Evolutionary conservation across 176 grass and related monocot genomes (phyloP), one percentile per base, ranked within the genome.

Genomic region (Cymbopogon citratus): DNA sequence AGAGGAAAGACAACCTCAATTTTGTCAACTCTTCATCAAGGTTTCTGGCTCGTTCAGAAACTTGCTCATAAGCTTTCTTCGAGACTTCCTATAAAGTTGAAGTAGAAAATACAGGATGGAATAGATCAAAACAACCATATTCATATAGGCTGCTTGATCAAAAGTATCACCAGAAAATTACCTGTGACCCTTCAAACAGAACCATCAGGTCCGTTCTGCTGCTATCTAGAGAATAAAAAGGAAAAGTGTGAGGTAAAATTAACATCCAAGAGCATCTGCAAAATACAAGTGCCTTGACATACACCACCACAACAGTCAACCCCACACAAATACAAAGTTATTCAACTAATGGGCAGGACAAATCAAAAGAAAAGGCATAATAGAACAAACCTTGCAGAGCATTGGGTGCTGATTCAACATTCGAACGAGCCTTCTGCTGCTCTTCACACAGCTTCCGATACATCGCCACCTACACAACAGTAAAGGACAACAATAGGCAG

Each of bases 401-500:
- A 75, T 44, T 83, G 39, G 89, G 62, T 63, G 73, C 78, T 49
- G 54, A 36, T 84, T 88, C 83, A 76, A 86, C 65, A 95, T 74
- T 93, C 6, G 63, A 78, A 65, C 40, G 85, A 60, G 73, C 71
- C 87, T 91, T 99, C 69, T 77, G 75, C 52, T 93, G 92, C 85
- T 99, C 97, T 86, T 99, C 97, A 75, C 92, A 99, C 7, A 99
- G 54, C 83, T 92, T 99, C 61, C 86, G 87, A 73, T 99, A 99
- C 93, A 99, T 96, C 45, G 93, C 87, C 75, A 99, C 97, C 97
- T 99, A 71, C 12, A 46, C 3, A 61, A 34, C 21, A 24, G 18
- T 25, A n/a, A 77, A 77, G 14, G 51, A 31, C 62, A 49, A 76
- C 6, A 44, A 44, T 10, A 8, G 31, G 73, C 24, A 67, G 71